Conservation (phyloP, 225 moss, liverwort and hornwort species). For the Takakia lepidozioides region DNA sequence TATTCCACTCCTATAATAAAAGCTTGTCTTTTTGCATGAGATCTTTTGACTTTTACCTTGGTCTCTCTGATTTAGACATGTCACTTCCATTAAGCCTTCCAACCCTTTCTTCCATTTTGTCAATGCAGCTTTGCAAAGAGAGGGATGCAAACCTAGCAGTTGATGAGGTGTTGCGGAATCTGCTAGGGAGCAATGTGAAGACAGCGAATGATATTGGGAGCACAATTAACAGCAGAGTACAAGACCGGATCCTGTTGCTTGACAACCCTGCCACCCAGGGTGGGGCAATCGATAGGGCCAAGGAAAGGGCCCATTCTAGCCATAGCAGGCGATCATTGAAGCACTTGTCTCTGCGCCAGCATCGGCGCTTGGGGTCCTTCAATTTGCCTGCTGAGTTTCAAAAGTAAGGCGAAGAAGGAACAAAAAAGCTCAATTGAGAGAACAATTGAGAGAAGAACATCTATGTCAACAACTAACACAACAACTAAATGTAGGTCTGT, state of each 20-base stretch:
- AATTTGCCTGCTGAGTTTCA: constrained; percentile 43
- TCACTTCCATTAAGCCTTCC: no score
- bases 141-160: constrained; percentile 29
- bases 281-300: constrained; percentile 46
- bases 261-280: constrained; percentile 67
- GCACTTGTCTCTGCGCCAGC: constrained; percentile 58
- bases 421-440: no score
- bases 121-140: constrained; percentile 33
- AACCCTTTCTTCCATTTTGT: neutral
- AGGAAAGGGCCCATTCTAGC: constrained; percentile 40
- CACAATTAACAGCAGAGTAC: constrained; percentile 53
- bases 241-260: constrained; percentile 51
- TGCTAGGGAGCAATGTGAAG: constrained; percentile 56
- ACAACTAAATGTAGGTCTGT: no score
- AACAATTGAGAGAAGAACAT: no score
- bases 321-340: constrained; percentile 49
- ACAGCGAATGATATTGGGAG: constrained; percentile 38
- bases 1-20: no score
- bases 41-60: no score
- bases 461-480: no score
- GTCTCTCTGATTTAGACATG: no score
- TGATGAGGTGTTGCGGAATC: constrained; percentile 43
- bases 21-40: no score
- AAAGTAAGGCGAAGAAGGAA: constrained; percentile 29
- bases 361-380: constrained; percentile 62